Evolutionary conservation across 768 basidiomycete genomes (phyloP), one percentile per base, ranked within the genome.

Genomic region (Lactifluus volemus): DNA sequence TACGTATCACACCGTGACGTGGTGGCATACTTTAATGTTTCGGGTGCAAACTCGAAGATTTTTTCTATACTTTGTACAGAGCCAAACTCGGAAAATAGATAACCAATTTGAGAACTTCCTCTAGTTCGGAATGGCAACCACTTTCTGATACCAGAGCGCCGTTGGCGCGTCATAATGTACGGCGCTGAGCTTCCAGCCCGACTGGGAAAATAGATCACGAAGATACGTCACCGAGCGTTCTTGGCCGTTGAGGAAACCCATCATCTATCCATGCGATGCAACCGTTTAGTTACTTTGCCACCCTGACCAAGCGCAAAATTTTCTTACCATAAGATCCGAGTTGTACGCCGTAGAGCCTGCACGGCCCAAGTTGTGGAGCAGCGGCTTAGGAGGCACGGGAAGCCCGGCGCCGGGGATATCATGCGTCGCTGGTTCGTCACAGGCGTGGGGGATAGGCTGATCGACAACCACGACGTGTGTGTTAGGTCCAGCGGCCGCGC

Each of bases 391-490:
- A 8, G 65, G 68, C 15, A n/a, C 45, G 2, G 60, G 59, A 3
- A 60, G 34, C 11, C 41, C 49, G 9, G 58, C 59, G 17, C 67
- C 66, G 1, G 64, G 55, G 17, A 67, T 67, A 21, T 61, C 58
- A 2, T 53, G 48, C 8, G 44, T 39, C 4, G 55, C 49, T 14
- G 60, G 55, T 39, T 68, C 67, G 4, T 59, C 61, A 45, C 70
- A 72, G 4, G 67, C 68, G 52, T 66, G 67, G 10, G 63, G 38
- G 29, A 67, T 64, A n/a, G 68, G 57, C 47, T 60, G 60, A 38
- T 72, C 71, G 38, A 70, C 60, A 44, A 71, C 30, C 49, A 72
- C 44, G 15, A 73, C 59, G n/a, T 65, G 68, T 15, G 70, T 71
- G 41, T 63, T 56, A 3, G 68, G 64, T 3, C 49, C 59, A 0